Base-by-base conservation (phyloP, 2,329 filamentous ascomycete species). In the Sporothrix inflata region DNA sequence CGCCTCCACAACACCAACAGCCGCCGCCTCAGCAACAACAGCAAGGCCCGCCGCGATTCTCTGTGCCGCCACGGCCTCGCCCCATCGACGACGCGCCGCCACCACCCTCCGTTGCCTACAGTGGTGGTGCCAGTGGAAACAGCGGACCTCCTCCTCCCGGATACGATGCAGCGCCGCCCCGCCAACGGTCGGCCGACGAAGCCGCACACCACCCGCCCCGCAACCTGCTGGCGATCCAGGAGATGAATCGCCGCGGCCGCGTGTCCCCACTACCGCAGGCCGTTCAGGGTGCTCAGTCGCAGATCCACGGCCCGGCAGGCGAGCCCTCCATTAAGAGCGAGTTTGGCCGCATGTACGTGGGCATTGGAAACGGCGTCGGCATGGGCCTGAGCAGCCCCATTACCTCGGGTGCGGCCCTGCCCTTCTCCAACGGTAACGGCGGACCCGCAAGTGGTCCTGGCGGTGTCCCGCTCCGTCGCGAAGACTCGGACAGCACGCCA, bases 301-400 rank as follows among this genome's bases (percentile, higher is more conserved):
- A 94, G 77, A 88, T 92, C 51, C 87, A 92, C 70, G 93, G 92
- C 3, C 93, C 94, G 6, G 89, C 90, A 16, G 92, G 91, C 19
- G 94, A 97, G 79, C 92, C 94, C 12, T 92, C 92, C 57, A 97
- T 98, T 78, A 97, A 98, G 85, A 97, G 91, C 79, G 95, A 98
- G 79, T 94, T 98, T 79, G 94, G 94, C 38, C 91, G 94, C 74
- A 97, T 98, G 86, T 98, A 97, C 82, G 94, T 93, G 21, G 95
- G 95, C n/a, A 94, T 98, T 76, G 94, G 85, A 73, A 88, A 84
- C 75, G 88, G 85, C 74, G 85, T 87, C 42, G 84, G 82, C 74
- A 74, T 76, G 72, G 83, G 81, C 53, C 84, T 87, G 47, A 84
- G 86, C 16, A 88, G 86, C 76, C 86, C 87, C 1, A 82, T 85